Conservation (phyloP, 2,329 filamentous ascomycete genomes). For the Cryphonectria parasitica region DNA sequence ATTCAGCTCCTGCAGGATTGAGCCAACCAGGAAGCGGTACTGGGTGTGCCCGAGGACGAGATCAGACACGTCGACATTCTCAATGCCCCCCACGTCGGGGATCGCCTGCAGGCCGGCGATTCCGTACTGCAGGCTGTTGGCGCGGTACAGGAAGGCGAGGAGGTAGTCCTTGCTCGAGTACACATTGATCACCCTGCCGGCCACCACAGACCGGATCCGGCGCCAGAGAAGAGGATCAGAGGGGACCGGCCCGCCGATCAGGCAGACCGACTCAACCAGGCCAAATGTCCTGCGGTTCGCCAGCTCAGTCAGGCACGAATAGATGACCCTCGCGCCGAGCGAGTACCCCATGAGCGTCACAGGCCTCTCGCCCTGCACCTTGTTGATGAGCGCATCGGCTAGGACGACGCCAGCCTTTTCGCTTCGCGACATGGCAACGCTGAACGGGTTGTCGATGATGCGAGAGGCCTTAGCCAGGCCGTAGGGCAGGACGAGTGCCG, state of each 20-base stretch:
- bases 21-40: slow-evolving; percentile 47
- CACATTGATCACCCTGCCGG: slow-evolving; percentile 83
- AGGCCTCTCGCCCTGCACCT: slow-evolving; percentile 79
- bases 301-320: slow-evolving; percentile 75
- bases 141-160: slow-evolving; percentile 83
- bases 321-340: slow-evolving; percentile 80
- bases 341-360: slow-evolving; percentile 84
- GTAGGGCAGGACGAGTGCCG: slow-evolving; percentile 70
- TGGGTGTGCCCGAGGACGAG: slow-evolving; percentile 49
- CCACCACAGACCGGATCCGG: slow-evolving; percentile 75
- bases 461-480: slow-evolving; percentile 69
- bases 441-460: slow-evolving; percentile 81
- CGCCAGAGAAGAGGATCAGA: slow-evolving; percentile 75
- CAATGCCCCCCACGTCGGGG: slow-evolving; percentile 67
- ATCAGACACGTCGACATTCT: slow-evolving; percentile 58
- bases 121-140: slow-evolving; percentile 79
- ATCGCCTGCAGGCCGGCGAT: slow-evolving; percentile 83
- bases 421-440: slow-evolving; percentile 72
- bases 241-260: slow-evolving; percentile 81
- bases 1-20: slow-evolving; percentile 46
- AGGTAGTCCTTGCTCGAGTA: slow-evolving; percentile 88
- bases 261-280: slow-evolving; percentile 78
- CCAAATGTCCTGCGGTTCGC: slow-evolving; percentile 82
- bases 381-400: slow-evolving; percentile 81
- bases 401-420: slow-evolving; percentile 81